Conservation (phyloP, 345 rosid species). For the Barbarea vulgaris region DNA sequence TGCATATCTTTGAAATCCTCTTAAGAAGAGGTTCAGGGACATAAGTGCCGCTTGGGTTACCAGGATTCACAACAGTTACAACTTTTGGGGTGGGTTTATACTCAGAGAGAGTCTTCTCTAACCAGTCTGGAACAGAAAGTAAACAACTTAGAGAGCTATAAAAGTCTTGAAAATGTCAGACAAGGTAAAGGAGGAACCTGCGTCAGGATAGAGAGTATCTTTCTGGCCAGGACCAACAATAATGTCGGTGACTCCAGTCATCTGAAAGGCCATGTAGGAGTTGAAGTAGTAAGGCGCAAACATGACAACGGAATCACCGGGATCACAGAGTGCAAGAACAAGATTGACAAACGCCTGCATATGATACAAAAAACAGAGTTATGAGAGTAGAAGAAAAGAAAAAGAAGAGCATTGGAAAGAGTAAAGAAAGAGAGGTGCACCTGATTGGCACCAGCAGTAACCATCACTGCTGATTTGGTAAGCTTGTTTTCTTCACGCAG, state of each 20-base stretch:
- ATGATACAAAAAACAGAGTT: background rate
- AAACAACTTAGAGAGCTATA: background rate
- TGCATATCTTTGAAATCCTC: slow-evolving; percentile 90
- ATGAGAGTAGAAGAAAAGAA: background rate
- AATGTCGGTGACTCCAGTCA: slow-evolving; percentile 90
- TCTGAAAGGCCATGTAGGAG: slow-evolving; percentile 97
- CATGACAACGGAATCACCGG: slow-evolving; percentile 90
- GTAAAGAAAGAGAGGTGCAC: slow-evolving; percentile 37
- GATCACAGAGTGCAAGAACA: slow-evolving; percentile 82
- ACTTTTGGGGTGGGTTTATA: slow-evolving; percentile 84
- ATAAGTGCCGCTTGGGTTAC: slow-evolving; percentile 92
- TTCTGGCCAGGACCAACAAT: slow-evolving; percentile 80
- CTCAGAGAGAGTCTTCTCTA: slow-evolving; percentile 66
- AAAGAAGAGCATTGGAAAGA: background rate
- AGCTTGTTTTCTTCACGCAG: slow-evolving; percentile 71
- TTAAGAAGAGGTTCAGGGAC: slow-evolving; percentile 84
- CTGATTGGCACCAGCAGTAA: slow-evolving; percentile 99
- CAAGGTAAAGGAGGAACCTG: slow-evolving; percentile 48
- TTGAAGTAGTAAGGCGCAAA: slow-evolving; percentile 98
- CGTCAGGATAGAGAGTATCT: slow-evolving; percentile 82
- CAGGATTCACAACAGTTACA: slow-evolving; percentile 93
- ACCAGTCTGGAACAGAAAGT: slow-evolving; percentile 70
- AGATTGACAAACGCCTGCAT: slow-evolving; percentile 92
- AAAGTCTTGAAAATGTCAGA: background rate
- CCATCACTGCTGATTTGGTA: slow-evolving; percentile 79